Evolutionary conservation across 2,329 filamentous ascomycete genomes (phyloP).

Genomic region (Xylaria sp.): DNA sequence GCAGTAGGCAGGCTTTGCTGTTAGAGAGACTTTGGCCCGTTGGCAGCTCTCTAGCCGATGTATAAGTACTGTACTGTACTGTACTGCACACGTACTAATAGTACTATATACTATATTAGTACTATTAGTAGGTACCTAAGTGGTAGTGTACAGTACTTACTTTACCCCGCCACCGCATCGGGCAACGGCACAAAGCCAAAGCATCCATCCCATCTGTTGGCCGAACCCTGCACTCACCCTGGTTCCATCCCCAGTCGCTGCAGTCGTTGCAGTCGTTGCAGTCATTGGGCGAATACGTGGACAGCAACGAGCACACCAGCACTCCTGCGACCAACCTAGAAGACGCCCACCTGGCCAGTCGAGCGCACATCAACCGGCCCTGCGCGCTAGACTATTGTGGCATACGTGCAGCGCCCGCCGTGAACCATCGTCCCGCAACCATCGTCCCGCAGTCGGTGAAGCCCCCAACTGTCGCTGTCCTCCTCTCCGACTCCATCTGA

Average conservation of each 20-base stretch:
- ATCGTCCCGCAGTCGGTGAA: not conserved
- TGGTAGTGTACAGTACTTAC: no score
- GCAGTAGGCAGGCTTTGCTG: not conserved
- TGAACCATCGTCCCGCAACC: not conserved
- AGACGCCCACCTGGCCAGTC: no score
- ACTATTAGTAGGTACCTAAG: no score
- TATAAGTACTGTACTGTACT: no score
- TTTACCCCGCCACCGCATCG: conserved; percentile 17
- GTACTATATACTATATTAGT: no score
- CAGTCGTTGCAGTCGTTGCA: no score
- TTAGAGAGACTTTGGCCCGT: not conserved
- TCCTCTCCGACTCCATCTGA: conserved; percentile 1
- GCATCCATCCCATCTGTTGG: not conserved
- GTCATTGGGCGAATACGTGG: conserved; percentile 12
- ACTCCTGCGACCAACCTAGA: no score
- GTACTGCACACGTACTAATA: no score
- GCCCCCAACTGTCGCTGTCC: not conserved
- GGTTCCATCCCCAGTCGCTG: not conserved
- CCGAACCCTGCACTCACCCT: conserved; percentile 2
- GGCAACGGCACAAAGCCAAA: conserved; percentile 5
- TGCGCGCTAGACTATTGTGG: not conserved
- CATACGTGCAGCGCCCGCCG: not conserved
- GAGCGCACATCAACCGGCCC: conserved; percentile 5
- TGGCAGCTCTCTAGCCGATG: no score
- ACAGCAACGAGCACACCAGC: not conserved